These are phyloP conservation scores for Kokia cookei DNA, from an alignment of 441 rosid genomes.

Conservation along the genomic window DNA sequence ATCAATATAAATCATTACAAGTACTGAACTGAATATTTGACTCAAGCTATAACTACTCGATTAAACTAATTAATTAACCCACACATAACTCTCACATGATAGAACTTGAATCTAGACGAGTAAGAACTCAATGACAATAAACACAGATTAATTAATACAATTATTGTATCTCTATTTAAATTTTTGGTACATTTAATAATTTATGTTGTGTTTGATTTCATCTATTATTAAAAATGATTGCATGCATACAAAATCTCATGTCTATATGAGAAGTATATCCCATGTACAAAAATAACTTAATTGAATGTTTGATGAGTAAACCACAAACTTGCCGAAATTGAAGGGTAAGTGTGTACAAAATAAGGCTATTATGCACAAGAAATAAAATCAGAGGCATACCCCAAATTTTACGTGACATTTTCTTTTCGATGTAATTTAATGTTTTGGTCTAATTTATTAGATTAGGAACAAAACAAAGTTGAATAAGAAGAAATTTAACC, in stretches of 20 bases:
- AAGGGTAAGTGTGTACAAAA: background rate
- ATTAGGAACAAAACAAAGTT: constrained; percentile 3
- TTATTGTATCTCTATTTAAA: too few species aligned
- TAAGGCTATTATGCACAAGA: background rate
- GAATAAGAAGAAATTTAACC: constrained; percentile 15
- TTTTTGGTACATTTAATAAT: too few species aligned
- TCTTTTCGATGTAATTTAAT: background rate
- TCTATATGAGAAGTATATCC: background rate
- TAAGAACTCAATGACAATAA: too few species aligned
- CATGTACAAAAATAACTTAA: background rate
- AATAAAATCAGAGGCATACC: background rate
- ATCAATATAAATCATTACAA: too few species aligned
- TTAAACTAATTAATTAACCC: too few species aligned
- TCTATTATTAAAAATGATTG: too few species aligned
- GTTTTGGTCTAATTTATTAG: background rate
- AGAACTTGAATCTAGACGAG: too few species aligned
- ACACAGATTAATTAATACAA: background rate
- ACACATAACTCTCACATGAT: too few species aligned
- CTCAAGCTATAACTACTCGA: too few species aligned
- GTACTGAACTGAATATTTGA: too few species aligned
- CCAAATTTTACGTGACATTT: background rate
- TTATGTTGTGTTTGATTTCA: background rate
- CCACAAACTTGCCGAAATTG: background rate
- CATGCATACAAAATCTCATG: background rate
- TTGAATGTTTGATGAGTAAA: background rate